Conservation (phyloP, 176 grass and related monocot species). For the Rhipidocladum racemiflorum region DNA sequence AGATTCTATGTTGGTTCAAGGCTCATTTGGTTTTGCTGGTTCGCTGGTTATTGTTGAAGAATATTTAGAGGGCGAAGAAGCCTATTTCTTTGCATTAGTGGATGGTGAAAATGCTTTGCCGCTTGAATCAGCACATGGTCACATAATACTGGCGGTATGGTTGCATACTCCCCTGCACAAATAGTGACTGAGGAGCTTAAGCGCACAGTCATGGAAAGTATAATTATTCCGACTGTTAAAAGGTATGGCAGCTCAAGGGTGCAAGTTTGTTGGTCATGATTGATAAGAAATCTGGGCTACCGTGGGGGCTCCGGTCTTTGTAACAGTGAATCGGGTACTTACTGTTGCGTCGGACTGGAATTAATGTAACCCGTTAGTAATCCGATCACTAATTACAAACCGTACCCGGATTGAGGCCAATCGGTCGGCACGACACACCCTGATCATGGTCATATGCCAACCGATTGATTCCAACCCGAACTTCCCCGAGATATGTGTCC, state of each 20-base stretch:
- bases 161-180: slow-evolving; percentile 89
- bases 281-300: slow-evolving; percentile 75
- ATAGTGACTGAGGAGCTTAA: slow-evolving; percentile 72
- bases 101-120: slow-evolving; percentile 79
- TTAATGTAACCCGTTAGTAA: no score
- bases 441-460: no score
- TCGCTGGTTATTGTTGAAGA: slow-evolving; percentile 81
- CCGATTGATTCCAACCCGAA: no score
- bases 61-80: slow-evolving; percentile 92
- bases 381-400: no score
- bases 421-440: no score
- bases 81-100: slow-evolving; percentile 92
- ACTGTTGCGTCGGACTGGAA: no score
- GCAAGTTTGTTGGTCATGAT: slow-evolving; percentile 92
- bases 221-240: slow-evolving; percentile 84
- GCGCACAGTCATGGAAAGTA: slow-evolving; percentile 62
- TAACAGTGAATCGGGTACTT: no score
- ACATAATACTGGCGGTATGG: slow-evolving; percentile 95
- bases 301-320: no score
- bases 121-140: slow-evolving; percentile 89
- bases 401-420: no score
- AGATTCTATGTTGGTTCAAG: slow-evolving; percentile 76
- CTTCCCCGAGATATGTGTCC: no score
- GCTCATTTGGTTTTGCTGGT: slow-evolving; percentile 78
- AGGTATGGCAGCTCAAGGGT: slow-evolving; percentile 84